Evolutionary conservation across 1,139 yeast genomes (phyloP).

Genomic region (Meyerozyma carpophila): DNA sequence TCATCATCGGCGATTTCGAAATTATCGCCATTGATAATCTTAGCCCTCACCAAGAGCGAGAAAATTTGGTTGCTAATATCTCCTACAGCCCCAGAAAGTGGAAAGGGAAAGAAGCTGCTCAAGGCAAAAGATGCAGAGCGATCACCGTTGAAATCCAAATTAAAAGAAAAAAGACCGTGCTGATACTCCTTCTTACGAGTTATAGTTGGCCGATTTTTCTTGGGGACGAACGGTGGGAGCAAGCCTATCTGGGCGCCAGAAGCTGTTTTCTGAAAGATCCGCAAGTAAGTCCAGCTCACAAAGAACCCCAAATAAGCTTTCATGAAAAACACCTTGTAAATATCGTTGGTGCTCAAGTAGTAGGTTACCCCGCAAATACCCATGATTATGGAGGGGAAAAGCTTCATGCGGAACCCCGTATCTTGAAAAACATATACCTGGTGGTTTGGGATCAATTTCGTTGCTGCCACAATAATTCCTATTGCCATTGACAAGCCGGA

Average conservation of each 20-base stretch:
- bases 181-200: not conserved
- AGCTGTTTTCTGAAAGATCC: constrained; percentile 36
- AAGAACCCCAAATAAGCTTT: constrained; percentile 26
- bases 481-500: constrained; percentile 34
- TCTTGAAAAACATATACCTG: constrained; percentile 38
- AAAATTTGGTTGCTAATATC: constrained; percentile 15
- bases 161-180: not conserved
- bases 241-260: constrained; percentile 40
- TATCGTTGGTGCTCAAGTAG: constrained; percentile 19
- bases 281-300: constrained; percentile 36
- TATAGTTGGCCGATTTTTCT: not conserved
- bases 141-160: constrained; percentile 27
- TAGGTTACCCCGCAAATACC: constrained; percentile 14
- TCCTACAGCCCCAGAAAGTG: constrained; percentile 27
- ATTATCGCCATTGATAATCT: constrained; percentile 20
- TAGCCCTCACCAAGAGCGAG: constrained; percentile 15
- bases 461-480: constrained; percentile 39
- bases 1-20: constrained; percentile 13
- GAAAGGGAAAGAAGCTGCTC: constrained; percentile 40
- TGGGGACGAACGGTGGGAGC: constrained; percentile 8
- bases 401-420: constrained; percentile 27
- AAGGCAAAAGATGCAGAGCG: constrained; percentile 38
- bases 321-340: constrained; percentile 22
- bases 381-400: constrained; percentile 32
- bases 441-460: constrained; percentile 41